A percentile compares a stretch with the other conserved stretches of the same genome.
These are phyloP conservation scores for Climacium dendroides DNA, from an alignment of 225 moss, liverwort and hornwort genomes.

Conservation along the genomic window DNA sequence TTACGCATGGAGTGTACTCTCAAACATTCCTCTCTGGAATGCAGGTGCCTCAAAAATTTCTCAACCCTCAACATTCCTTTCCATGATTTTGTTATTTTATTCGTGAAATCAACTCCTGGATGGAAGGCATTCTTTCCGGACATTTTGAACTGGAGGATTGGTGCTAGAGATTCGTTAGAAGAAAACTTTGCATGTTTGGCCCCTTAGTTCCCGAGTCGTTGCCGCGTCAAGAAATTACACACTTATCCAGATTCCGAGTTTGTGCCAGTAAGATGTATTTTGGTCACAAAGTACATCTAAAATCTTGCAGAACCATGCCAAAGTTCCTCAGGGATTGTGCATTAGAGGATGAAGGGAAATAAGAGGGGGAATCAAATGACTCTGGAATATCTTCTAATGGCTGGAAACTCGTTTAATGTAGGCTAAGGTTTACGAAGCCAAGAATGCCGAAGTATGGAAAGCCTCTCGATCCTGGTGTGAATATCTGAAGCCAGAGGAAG, in stretches of 20 bases:
- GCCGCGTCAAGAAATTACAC: neutral
- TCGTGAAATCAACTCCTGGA: neutral
- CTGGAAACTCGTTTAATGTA: neutral
- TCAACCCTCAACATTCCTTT: neutral
- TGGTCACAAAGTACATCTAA: no score
- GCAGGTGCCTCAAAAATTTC: constrained; percentile 31
- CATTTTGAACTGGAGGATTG: neutral
- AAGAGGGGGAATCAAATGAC: neutral
- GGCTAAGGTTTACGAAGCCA: constrained; percentile 58
- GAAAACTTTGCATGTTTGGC: neutral
- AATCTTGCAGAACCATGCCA: neutral
- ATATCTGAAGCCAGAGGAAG: constrained; percentile 34
- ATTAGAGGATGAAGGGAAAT: neutral
- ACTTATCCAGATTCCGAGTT: no score
- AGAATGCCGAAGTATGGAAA: constrained; percentile 40
- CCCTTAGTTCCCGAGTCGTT: neutral
- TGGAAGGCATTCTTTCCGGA: neutral
- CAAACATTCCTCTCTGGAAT: constrained; percentile 81
- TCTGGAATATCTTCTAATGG: neutral
- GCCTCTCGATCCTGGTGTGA: constrained; percentile 59
- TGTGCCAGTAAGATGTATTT: no score
- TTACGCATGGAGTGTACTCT: no score
- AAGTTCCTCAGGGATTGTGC: neutral
- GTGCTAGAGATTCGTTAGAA: neutral
- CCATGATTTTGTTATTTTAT: neutral